Conservation (phyloP, 1,139 yeast genomes). For the Arxiozyma bovina region DNA sequence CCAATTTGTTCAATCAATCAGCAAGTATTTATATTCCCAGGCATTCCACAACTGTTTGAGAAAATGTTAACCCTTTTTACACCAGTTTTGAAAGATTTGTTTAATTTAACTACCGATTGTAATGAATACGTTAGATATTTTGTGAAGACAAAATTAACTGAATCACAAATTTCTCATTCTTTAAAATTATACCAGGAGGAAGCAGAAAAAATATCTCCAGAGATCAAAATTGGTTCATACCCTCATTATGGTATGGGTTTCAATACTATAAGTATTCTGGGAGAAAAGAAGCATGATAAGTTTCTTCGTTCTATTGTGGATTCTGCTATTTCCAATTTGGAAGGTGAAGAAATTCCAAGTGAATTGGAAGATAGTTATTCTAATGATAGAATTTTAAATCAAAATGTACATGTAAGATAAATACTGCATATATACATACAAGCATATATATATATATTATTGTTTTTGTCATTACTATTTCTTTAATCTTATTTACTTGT, state of each 20-base stretch:
- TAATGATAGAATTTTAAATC: constrained; percentile 13
- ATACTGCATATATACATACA: neutral
- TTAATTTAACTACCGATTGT: constrained; percentile 17
- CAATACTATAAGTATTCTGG: constrained; percentile 66
- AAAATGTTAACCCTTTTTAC: constrained; percentile 39
- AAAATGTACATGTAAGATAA: neutral
- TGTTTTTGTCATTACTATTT: no score
- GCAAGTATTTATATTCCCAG: constrained; percentile 67
- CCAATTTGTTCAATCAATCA: constrained; percentile 62
- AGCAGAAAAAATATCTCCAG: constrained; percentile 33
- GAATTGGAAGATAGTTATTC: constrained; percentile 43
- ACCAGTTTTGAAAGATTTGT: constrained; percentile 24
- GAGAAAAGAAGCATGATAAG: constrained; percentile 36
- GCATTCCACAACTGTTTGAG: constrained; percentile 67
- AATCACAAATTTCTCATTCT: constrained; percentile 61
- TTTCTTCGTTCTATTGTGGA: constrained; percentile 40
- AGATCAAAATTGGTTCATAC: constrained; percentile 69
- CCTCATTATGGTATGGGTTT: constrained; percentile 62
- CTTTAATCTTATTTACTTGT: no score
- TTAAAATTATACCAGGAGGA: constrained; percentile 45
- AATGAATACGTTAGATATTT: constrained; percentile 41
- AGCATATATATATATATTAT: no score
- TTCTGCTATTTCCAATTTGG: constrained; percentile 38
- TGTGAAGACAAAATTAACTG: constrained; percentile 53
- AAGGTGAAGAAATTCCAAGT: constrained; percentile 47